phyloP scores from a whole-genome alignment of 441 rosid species.

The Erysimum pusillum region DNA sequence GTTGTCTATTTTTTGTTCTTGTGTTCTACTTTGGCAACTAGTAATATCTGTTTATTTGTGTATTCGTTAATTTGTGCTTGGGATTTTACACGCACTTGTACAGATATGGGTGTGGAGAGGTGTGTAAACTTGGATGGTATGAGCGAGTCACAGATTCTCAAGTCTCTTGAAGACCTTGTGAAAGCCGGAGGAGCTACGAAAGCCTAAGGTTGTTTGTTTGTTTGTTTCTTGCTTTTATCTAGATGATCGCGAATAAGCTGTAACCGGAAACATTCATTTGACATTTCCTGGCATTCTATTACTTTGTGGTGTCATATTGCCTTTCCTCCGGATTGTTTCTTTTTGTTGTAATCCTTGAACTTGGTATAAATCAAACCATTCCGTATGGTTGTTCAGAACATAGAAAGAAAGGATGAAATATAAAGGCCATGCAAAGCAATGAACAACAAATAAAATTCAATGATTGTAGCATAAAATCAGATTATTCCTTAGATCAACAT shows the following conservation, averaged over 20 bases:
- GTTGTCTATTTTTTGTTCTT: too few relatives aligned
- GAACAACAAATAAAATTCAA: too few relatives aligned
- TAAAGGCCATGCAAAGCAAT: too few relatives aligned
- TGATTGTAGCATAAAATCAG: too few relatives aligned
- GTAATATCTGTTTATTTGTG: background rate
- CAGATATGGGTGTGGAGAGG: slow-evolving; percentile 92
- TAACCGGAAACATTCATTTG: slow-evolving; percentile 13
- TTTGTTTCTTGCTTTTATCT: background rate
- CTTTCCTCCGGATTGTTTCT: slow-evolving; percentile 19
- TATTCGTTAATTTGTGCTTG: background rate
- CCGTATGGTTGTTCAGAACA: background rate
- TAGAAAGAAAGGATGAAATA: background rate
- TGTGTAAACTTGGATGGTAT: slow-evolving; percentile 79
- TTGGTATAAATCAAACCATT: slow-evolving; percentile 13
- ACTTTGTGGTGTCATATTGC: slow-evolving; percentile 4
- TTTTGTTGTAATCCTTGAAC: slow-evolving; percentile 17
- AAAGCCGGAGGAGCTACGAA: slow-evolving; percentile 64
- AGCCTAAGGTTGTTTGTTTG: slow-evolving; percentile 42
- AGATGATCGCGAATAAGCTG: slow-evolving; percentile 37
- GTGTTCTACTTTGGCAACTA: background rate
- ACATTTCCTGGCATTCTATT: slow-evolving; percentile 22
- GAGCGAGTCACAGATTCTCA: slow-evolving; percentile 70
- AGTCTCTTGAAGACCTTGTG: slow-evolving; percentile 78
- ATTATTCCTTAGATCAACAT: too few relatives aligned
- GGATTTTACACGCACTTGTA: slow-evolving; percentile 4